Evolutionary conservation across 108 stramenopile genomes (phyloP).

Genomic region (Epithemia pelagica): DNA sequence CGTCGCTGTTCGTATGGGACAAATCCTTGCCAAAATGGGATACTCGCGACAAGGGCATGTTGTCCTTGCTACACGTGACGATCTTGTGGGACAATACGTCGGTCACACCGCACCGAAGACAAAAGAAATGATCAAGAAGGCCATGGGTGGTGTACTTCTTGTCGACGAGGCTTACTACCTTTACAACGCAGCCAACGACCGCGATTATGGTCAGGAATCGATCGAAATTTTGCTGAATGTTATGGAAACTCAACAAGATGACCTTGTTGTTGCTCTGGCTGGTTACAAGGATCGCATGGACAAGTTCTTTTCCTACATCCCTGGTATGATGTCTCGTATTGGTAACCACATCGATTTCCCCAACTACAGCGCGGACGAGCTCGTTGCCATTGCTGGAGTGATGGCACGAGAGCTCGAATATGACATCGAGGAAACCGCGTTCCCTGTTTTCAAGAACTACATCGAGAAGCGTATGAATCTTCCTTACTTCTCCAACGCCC

Average conservation of each 20-base stretch:
- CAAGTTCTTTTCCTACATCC: conserved; percentile 98
- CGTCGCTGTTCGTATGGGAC: conserved; percentile 96
- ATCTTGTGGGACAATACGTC: conserved; percentile 97
- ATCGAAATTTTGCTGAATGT: conserved; percentile 98
- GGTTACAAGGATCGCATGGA: conserved; percentile 99
- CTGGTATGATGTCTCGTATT: conserved; percentile 96
- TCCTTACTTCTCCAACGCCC: conserved; percentile 97
- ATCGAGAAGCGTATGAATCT: conserved; percentile 90
- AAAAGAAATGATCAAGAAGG: conserved; percentile 99
- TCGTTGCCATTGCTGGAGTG: conserved; percentile 86
- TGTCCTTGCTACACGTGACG: conserved; percentile 95
- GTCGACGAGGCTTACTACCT: conserved; percentile 99
- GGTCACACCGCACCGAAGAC: conserved; percentile 99
- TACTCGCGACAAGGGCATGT: conserved; percentile 95
- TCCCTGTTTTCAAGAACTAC: conserved; percentile 82
- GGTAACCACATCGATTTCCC: conserved; percentile 99
- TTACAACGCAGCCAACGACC: conserved; percentile 96
- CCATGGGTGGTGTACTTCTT: conserved; percentile 92
- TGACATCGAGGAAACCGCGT: conserved; percentile 65
- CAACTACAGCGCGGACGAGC: conserved; percentile 93
- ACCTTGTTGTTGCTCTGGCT: conserved; percentile 95
- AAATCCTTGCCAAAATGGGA: conserved; percentile 97
- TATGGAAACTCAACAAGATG: conserved; percentile 97
- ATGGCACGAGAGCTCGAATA: conserved; percentile 93
- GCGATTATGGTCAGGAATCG: conserved; percentile 98